Percentiles rank a stretch among this genome's conserved stretches.
These are phyloP conservation scores for Microdochium nivale DNA, from an alignment of 2,329 filamentous ascomycete genomes.

Conservation along the genomic window DNA sequence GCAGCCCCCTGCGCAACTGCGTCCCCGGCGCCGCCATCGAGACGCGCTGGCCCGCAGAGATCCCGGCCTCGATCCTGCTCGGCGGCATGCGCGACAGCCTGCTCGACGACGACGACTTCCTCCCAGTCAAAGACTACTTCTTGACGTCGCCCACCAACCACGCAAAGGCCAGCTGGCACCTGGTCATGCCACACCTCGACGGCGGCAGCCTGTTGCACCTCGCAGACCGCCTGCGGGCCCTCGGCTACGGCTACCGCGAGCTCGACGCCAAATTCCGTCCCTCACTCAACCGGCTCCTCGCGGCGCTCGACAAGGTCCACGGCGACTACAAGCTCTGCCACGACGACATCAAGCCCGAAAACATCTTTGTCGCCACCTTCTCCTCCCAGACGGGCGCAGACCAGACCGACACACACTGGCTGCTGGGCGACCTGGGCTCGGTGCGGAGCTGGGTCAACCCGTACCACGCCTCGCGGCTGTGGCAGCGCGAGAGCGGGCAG, in stretches of 20 bases:
- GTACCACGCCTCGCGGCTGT: slow-evolving; percentile 20
- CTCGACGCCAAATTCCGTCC: slow-evolving; percentile 19
- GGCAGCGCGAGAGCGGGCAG: slow-evolving; percentile 18
- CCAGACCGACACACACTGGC: slow-evolving; percentile 13
- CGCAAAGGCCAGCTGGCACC: slow-evolving; percentile 14
- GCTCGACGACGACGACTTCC: slow-evolving; percentile 9
- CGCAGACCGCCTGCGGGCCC: slow-evolving; percentile 11
- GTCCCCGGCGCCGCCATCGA: slow-evolving; percentile 6
- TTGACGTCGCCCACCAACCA: slow-evolving; percentile 9
- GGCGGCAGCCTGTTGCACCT: slow-evolving; percentile 16
- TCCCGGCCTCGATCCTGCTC: slow-evolving; percentile 17
- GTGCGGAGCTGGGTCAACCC: slow-evolving; percentile 17
- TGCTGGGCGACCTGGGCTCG: slow-evolving; percentile 19
- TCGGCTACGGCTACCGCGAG: slow-evolving; percentile 9
- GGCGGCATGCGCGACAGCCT: slow-evolving; percentile 10
- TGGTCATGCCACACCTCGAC: slow-evolving; percentile 17
- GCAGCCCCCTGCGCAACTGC: slow-evolving; percentile 22
- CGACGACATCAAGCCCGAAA: slow-evolving; percentile 23
- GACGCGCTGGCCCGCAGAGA: slow-evolving; percentile 18
- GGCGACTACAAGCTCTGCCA: slow-evolving; percentile 16
- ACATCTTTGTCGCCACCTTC: slow-evolving; percentile 16
- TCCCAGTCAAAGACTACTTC: slow-evolving; percentile 22
- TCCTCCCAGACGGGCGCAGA: background rate
- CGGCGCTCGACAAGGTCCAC: slow-evolving; percentile 17
- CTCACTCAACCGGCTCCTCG: slow-evolving; percentile 18